Evolutionary conservation across 164 flowering plant species (phyloP).

Genomic region (Aristolochia fimbriata): DNA sequence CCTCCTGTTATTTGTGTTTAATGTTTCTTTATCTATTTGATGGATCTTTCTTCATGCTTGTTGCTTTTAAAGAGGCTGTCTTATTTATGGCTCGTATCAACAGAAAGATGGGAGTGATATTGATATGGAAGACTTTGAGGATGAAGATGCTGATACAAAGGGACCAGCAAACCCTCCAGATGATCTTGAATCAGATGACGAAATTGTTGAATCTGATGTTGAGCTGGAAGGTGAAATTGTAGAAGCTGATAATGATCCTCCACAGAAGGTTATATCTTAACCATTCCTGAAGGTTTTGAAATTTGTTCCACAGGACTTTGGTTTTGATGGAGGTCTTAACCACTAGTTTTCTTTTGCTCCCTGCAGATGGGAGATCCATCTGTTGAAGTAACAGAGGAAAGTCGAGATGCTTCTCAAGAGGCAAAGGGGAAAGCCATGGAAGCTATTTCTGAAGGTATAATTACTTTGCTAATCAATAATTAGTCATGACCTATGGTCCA

Average conservation of each 20-base stretch:
- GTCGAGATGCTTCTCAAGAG: slow-evolving; percentile 69
- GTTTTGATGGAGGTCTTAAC: background rate
- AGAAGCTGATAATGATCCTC: slow-evolving; percentile 84
- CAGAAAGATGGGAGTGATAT: slow-evolving; percentile 47
- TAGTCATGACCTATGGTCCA: too few species aligned
- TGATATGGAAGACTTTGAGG: slow-evolving; percentile 29
- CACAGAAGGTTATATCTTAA: slow-evolving; percentile 52
- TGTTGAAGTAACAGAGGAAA: slow-evolving; percentile 83
- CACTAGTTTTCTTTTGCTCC: background rate
- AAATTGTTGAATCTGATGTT: slow-evolving; percentile 76
- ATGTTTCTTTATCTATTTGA: background rate
- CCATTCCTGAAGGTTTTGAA: too few species aligned
- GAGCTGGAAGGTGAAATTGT: slow-evolving; percentile 86
- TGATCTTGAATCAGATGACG: slow-evolving; percentile 44
- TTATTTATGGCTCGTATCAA: slow-evolving; percentile 21
- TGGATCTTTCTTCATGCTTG: background rate
- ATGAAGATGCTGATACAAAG: slow-evolving; percentile 8
- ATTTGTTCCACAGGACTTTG: too few species aligned
- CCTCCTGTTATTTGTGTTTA: background rate
- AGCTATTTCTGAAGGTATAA: slow-evolving; percentile 75
- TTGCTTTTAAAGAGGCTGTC: background rate
- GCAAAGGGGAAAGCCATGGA: slow-evolving; percentile 82
- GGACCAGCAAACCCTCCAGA: slow-evolving; percentile 5
- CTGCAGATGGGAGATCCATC: slow-evolving; percentile 86
- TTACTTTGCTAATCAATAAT: too few species aligned